phyloP scores from a whole-genome alignment of 441 rosid species.

The Euphorbia schlechtendalii region DNA sequence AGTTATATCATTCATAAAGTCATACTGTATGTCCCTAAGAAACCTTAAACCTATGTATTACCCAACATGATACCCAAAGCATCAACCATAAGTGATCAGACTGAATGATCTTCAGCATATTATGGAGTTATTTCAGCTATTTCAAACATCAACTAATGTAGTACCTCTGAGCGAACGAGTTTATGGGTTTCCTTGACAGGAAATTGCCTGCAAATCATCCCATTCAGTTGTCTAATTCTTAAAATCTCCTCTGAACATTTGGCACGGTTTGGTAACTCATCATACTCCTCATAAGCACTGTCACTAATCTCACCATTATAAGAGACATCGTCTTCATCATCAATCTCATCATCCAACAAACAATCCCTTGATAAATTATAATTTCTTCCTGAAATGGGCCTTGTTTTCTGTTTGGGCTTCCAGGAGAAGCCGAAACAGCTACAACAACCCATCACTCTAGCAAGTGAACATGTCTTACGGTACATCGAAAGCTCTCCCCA shows the following conservation, averaged over 20 bases:
- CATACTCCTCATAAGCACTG: slow-evolving; percentile 50
- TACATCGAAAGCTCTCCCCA: slow-evolving; percentile 45
- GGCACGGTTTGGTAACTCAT: slow-evolving; percentile 39
- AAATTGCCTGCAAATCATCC: slow-evolving; percentile 71
- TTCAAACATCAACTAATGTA: neutral
- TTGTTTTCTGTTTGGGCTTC: slow-evolving; percentile 38
- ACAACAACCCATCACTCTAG: slow-evolving; percentile 74
- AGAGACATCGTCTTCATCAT: slow-evolving; percentile 45
- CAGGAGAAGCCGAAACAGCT: slow-evolving; percentile 72
- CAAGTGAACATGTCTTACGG: slow-evolving; percentile 42
- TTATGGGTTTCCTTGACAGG: slow-evolving; percentile 79
- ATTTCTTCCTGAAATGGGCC: slow-evolving; percentile 30
- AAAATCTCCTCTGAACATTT: slow-evolving; percentile 69
- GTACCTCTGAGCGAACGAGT: slow-evolving; percentile 80
- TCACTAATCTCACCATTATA: slow-evolving; percentile 49
- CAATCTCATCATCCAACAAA: slow-evolving; percentile 51
- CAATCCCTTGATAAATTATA: slow-evolving; percentile 39
- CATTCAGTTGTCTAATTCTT: slow-evolving; percentile 58
- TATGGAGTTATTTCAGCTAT: neutral
- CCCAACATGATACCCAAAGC: neutral
- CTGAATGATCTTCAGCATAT: neutral
- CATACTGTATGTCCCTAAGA: neutral
- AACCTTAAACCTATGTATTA: neutral
- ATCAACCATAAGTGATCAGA: neutral
- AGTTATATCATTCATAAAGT: slow-evolving; percentile 2